A percentile compares a stretch with the other conserved stretches of the same genome.
These are phyloP conservation scores for Rhododendron kiyosumense DNA, from an alignment of 148 eudicot genomes.

Conservation along the genomic window DNA sequence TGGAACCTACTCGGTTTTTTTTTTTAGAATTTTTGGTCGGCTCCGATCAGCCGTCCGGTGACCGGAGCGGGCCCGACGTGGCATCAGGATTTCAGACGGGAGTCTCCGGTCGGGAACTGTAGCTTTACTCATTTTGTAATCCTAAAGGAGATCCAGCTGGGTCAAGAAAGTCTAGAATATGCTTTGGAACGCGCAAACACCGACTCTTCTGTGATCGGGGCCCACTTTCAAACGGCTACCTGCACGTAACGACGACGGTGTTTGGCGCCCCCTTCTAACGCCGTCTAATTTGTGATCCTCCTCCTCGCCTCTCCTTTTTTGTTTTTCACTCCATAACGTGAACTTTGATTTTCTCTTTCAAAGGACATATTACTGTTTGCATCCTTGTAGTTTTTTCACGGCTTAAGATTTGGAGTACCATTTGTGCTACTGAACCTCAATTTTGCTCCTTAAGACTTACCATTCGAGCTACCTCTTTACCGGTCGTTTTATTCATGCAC, in stretches of 20 bases:
- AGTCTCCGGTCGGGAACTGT: no score
- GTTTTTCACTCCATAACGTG: neutral
- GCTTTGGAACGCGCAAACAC: slow-evolving; percentile 5
- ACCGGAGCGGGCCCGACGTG: no score
- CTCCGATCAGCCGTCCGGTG: no score
- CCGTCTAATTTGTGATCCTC: neutral
- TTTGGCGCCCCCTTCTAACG: neutral
- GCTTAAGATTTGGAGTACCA: no score
- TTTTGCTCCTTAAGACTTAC: no score
- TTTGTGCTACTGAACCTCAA: no score
- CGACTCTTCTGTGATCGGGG: neutral
- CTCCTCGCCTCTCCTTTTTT: neutral
- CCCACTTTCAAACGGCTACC: neutral
- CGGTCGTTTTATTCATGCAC: no score
- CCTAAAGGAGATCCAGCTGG: neutral
- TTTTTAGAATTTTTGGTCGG: no score
- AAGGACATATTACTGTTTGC: neutral
- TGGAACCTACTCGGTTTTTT: no score
- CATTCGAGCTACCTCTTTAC: no score
- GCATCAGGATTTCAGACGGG: no score
- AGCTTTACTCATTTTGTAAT: neutral
- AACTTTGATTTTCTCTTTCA: neutral
- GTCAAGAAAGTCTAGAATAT: neutral
- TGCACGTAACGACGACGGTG: neutral
- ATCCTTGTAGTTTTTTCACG: neutral